These are phyloP conservation scores for Neofusicoccum ribis DNA, from an alignment of 2,329 filamentous ascomycete species.

Conservation along the genomic window DNA sequence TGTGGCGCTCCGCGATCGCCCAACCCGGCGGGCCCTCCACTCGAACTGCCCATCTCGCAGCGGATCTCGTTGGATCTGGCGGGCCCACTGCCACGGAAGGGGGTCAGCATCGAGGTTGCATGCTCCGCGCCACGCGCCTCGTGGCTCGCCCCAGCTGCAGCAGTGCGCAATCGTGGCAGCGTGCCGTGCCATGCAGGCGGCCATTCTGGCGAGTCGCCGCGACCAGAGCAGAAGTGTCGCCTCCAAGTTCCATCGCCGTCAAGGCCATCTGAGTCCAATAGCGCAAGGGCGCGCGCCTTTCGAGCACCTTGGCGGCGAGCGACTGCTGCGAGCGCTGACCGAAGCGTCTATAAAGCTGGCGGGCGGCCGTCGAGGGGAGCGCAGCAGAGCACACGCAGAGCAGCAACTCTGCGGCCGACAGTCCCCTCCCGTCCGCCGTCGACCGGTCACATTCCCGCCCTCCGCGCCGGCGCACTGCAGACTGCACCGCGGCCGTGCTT, in stretches of 20 bases:
- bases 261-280: conserved; percentile 21
- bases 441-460: conserved; percentile 9
- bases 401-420: neutral
- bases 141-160: conserved; percentile 18
- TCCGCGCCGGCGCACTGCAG: neutral
- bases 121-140: conserved; percentile 20
- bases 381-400: neutral
- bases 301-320: conserved; percentile 7
- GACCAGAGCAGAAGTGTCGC: conserved; percentile 20
- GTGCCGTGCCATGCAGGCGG: conserved; percentile 18
- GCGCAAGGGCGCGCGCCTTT: conserved; percentile 20
- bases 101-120: conserved; percentile 20
- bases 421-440: conserved; percentile 2
- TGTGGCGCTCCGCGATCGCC: conserved; percentile 18
- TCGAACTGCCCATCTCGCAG: conserved; percentile 19
- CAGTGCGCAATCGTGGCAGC: conserved; percentile 20
- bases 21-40: conserved; percentile 17
- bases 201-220: conserved; percentile 17
- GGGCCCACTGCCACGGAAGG: conserved; percentile 20
- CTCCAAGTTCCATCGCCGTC: conserved; percentile 19
- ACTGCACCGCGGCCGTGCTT: conserved; percentile 1
- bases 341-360: conserved; percentile 4
- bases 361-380: neutral
- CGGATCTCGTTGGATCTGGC: conserved; percentile 16
- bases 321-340: conserved; percentile 7